Evolutionary conservation across 768 basidiomycete genomes (phyloP), one percentile per base, ranked within the genome.

Genomic region (Tylopilus sp.): DNA sequence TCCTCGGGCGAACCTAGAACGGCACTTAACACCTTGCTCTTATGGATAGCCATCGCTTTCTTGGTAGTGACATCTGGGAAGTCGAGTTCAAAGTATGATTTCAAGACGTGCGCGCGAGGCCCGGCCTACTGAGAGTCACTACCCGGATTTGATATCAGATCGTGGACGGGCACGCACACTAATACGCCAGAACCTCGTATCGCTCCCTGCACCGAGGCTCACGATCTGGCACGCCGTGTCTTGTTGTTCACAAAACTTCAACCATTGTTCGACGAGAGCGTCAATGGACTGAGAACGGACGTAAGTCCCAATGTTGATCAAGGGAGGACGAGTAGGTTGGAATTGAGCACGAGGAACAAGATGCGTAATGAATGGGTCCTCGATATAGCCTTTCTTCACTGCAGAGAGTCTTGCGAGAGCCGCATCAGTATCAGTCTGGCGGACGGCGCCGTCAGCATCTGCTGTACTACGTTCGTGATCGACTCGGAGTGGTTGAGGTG

Each of bases 171-270:
- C 38, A 53, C 88, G 73, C 73, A 92, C 92, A 74, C 78, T 80
- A 61, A 96, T 74, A 51, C 94, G 78, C 94, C 96, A 99, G 67
- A 90, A 98, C 48, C 97, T 76, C 3, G 93, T 93, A 72, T 99
- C 97, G 62, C 92, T 98, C 22, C 97, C 97, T 2, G 95, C 89
- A 0, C 97, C 97, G 28, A 98, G 70, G 69, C 91, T 96, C n/a
- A 98, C 81, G 49, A 98, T 86, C 76, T 98, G 97, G 58, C 83
- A 85, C 52, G 66, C 66, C 54, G 70, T 76, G n/a, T 16, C 16
- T 33, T 73, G 73, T 21, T 61, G 63, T 37, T 68, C 64, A 1
- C 78, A 76, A 17, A 77, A 60, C 17, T 73, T 68, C 21, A 92
- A 59, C 80, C 89, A 94, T 42, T 76, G 70, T 26, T 36, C 45